phyloP scores from a whole-genome alignment of 1,284 basidiomycete species.

The Peniophora sp. region DNA sequence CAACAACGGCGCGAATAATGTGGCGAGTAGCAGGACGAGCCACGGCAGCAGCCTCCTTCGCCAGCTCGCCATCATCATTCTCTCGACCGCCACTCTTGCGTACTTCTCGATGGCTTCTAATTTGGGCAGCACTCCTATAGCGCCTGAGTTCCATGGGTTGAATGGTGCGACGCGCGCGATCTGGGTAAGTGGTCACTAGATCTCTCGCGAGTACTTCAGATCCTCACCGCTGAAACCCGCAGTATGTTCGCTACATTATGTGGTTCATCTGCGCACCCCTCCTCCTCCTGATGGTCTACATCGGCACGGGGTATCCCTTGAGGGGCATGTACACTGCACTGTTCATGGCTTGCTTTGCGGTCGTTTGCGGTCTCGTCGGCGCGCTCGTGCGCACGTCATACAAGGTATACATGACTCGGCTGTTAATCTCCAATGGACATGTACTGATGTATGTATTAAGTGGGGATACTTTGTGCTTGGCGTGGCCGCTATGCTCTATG shows the following conservation, averaged over 20 bases:
- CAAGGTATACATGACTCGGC: no score
- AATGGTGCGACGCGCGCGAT: neutral
- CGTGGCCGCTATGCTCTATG: slow-evolving; percentile 34
- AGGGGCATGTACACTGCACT: slow-evolving; percentile 43
- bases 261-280: slow-evolving; percentile 53
- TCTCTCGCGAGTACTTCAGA: no score
- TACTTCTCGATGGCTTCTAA: slow-evolving; percentile 59
- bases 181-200: neutral
- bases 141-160: slow-evolving; percentile 29
- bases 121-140: slow-evolving; percentile 44
- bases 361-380: slow-evolving; percentile 44
- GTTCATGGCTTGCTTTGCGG: slow-evolving; percentile 45
- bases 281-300: slow-evolving; percentile 43
- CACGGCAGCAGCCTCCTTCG: slow-evolving; percentile 39
- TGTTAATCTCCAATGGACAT: no score
- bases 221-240: neutral
- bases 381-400: slow-evolving; percentile 39
- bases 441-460: no score
- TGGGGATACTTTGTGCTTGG: slow-evolving; percentile 43
- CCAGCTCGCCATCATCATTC: slow-evolving; percentile 37
- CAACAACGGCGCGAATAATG: no score
- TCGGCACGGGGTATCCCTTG: slow-evolving; percentile 43
- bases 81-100: slow-evolving; percentile 33
- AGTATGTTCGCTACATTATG: slow-evolving; percentile 47
- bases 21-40: no score